Base-by-base conservation (phyloP, 2,329 filamentous ascomycete species). In the Escovopsis weberi region DNA sequence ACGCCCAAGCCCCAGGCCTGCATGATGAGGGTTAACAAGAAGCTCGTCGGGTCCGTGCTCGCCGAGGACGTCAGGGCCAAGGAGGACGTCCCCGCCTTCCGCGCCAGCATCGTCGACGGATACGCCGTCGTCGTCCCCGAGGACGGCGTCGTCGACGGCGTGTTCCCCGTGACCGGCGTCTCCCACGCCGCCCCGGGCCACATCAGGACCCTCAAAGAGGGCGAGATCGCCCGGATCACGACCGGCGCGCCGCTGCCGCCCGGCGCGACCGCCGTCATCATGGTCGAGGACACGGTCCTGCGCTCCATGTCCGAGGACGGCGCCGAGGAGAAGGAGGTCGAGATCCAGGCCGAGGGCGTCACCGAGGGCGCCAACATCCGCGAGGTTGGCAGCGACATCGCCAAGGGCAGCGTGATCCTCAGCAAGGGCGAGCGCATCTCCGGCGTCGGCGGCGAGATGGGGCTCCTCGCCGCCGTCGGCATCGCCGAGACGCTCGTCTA, bases 21-120 rank as follows among this genome's bases (percentile, higher is more conserved):
- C 28, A 74, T 67, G 39, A 64, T 68, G 2, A 70, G 75, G 6
- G 81, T 94, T 4, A 66, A 82, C 46, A 68, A 72, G 32, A 62
- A 64, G 2, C 65, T 96, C 1, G 74, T 89, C 1, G 86, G 86
- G 7, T 76, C 74, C 8, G 80, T 96, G 1, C 67, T 98, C 2
- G 87, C 89, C 0, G 78, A 87, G 56, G 82, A 94, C 50, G 80
- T 98, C 23, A 74, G 69, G 34, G 86, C 91, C 0, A 64, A 65
- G 4, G 89, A 95, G 57, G 77, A 82, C 7, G 91, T 98, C 0
- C 91, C 91, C 0, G 91, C 89, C 0, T 98, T 94, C 63, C 72
- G 87, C 45, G 91, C 91, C 15, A 96, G 89, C 56, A 96, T 95
- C 35, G 91, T 98, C 1, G 91, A 98, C 59, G 91, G 91, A 1